Conservation (phyloP, 2,329 filamentous ascomycete genomes). For the Alternaria infectoria region DNA sequence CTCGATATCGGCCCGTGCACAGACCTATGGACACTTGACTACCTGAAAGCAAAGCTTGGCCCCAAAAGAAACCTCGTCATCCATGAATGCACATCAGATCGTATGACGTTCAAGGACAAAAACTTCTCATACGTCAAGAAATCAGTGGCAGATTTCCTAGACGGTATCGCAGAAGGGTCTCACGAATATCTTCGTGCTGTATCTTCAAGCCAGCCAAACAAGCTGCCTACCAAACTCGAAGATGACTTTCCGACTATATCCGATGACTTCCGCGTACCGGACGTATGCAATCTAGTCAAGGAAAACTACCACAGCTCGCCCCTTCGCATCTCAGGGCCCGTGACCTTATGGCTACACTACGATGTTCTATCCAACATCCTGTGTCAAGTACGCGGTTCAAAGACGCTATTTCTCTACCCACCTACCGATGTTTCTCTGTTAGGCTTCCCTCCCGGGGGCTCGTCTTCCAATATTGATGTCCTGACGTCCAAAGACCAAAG, state of each 20-base stretch:
- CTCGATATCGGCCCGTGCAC: constrained; percentile 72
- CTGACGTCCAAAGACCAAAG: constrained; percentile 54
- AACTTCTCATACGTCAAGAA: constrained; percentile 80
- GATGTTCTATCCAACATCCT: constrained; percentile 90
- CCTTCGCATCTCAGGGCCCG: constrained; percentile 77
- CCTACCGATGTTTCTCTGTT: constrained; percentile 75
- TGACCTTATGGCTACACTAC: constrained; percentile 91
- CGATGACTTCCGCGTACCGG: constrained; percentile 72
- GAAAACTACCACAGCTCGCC: constrained; percentile 78
- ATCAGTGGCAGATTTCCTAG: constrained; percentile 70
- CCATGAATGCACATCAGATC: constrained; percentile 69
- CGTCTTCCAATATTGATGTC: constrained; percentile 78
- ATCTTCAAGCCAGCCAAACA: constrained; percentile 71
- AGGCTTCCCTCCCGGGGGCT: constrained; percentile 75
- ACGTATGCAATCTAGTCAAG: constrained; percentile 48
- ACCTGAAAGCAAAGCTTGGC: constrained; percentile 63
- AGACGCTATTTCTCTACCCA: constrained; percentile 77
- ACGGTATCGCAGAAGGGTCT: constrained; percentile 62
- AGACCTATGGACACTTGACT: constrained; percentile 70
- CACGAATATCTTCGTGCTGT: constrained; percentile 80
- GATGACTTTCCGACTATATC: constrained; percentile 75
- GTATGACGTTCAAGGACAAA: constrained; percentile 82
- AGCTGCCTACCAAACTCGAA: constrained; percentile 71
- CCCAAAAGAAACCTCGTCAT: constrained; percentile 67
- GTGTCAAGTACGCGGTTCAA: constrained; percentile 77